Evolutionary conservation across 2,329 filamentous ascomycete species (phyloP), one percentile per base, ranked within the genome.

Genomic region (Exophiala lecanii-corni): DNA sequence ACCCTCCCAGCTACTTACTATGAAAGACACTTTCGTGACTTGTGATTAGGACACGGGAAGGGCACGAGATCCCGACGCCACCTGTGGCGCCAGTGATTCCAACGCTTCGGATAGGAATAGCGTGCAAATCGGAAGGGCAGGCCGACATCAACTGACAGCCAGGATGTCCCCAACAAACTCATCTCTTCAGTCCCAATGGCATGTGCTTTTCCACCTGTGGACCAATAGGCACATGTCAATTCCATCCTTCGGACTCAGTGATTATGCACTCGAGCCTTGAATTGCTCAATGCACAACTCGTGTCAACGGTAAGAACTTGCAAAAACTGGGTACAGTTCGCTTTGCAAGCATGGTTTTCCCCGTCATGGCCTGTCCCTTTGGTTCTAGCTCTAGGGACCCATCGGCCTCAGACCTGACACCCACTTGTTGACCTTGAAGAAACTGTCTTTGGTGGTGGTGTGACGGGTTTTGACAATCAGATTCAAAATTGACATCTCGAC

Each of bases 91-190:
- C n/a, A n/a, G n/a, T n/a, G n/a, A n/a, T n/a, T n/a, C n/a, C n/a
- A n/a, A n/a, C n/a, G n/a, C n/a, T n/a, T n/a, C n/a, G n/a, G n/a
- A n/a, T n/a, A n/a, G n/a, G n/a, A n/a, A n/a, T n/a, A n/a, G n/a
- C n/a, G n/a, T n/a, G n/a, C n/a, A n/a, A n/a, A n/a, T n/a, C n/a
- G n/a, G n/a, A n/a, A n/a, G n/a, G n/a, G n/a, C n/a, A n/a, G n/a
- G n/a, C n/a, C n/a, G n/a, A n/a, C n/a, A n/a, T n/a, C n/a, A n/a
- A n/a, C n/a, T n/a, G n/a, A n/a, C n/a, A n/a, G n/a, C n/a, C n/a
- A n/a, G n/a, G n/a, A n/a, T n/a, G n/a, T 12, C 19, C 33, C 33
- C 33, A 35, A 35, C 33, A 35, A 35, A 35, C 33, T 19, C 33
- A 35, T 20, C 33, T 35, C 9, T 33, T 17, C 16, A 15, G 15